Percentiles rank a stretch among this genome's conserved stretches.
phyloP scores from a whole-genome alignment of 192 early-diverging fungal species.

The Nowakowskiella sp. region DNA sequence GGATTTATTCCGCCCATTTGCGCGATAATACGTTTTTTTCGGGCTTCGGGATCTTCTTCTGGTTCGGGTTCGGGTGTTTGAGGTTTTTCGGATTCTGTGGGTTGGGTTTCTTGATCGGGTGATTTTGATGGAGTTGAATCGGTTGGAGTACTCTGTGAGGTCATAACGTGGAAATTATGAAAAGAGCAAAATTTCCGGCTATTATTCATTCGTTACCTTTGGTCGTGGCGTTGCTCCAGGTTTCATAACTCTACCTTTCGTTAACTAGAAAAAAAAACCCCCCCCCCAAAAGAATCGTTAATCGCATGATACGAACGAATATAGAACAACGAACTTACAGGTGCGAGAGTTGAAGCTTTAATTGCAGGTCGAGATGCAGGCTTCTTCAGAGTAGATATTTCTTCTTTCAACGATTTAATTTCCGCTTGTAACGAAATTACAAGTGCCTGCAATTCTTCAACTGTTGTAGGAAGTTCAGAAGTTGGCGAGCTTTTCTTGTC shows the following conservation, averaged over 20 bases:
- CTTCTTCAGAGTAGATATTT: too few species aligned
- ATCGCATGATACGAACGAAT: too few species aligned
- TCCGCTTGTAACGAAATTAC: background rate
- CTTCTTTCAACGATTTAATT: background rate
- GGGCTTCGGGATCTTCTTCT: background rate
- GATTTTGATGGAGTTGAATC: background rate
- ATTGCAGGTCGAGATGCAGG: too few species aligned
- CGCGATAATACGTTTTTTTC: background rate
- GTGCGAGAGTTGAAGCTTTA: background rate
- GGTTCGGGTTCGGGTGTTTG: background rate
- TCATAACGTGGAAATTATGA: background rate
- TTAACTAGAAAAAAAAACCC: too few species aligned
- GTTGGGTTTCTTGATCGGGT: background rate
- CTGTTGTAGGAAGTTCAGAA: background rate
- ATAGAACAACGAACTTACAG: too few species aligned
- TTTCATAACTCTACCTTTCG: background rate
- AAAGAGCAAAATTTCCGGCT: background rate
- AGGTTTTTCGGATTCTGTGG: background rate
- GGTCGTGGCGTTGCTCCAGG: background rate
- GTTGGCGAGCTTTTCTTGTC: too few species aligned
- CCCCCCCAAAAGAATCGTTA: too few species aligned
- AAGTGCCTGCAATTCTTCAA: background rate
- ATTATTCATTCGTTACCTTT: background rate
- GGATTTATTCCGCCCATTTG: background rate
- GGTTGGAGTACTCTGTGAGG: background rate